Conservation (phyloP, 345 rosid genomes). For the Chamaenerion angustifolium region DNA sequence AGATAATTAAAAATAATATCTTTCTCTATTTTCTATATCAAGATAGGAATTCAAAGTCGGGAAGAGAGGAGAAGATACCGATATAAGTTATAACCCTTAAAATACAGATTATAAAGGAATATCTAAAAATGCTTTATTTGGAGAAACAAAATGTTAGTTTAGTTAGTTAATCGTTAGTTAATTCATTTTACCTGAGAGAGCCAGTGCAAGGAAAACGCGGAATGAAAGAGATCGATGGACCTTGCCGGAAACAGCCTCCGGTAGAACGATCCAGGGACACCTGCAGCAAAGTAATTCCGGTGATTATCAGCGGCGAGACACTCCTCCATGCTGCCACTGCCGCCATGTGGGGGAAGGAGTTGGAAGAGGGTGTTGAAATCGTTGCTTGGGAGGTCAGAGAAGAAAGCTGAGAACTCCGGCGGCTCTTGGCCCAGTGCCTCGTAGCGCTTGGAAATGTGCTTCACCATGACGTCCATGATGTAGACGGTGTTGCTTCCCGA, state of each 20-base stretch:
- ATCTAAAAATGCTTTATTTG: no score
- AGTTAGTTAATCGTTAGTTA: no score
- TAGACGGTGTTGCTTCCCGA: slow-evolving; percentile 63
- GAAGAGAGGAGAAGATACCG: no score
- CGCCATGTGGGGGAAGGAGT: slow-evolving; percentile 56
- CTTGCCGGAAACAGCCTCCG: slow-evolving; percentile 70
- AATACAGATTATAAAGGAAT: no score
- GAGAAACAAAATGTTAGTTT: no score
- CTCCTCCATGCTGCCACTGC: slow-evolving; percentile 77
- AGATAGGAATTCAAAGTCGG: no score
- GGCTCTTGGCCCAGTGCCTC: slow-evolving; percentile 36
- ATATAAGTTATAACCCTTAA: no score
- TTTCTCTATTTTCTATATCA: no score
- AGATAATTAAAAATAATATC: not conserved
- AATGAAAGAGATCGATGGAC: slow-evolving; percentile 71
- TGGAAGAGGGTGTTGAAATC: slow-evolving; percentile 95
- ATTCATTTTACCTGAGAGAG: no score
- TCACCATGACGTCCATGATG: slow-evolving; percentile 55
- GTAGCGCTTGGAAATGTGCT: slow-evolving; percentile 62
- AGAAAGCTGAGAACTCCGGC: slow-evolving; percentile 78
- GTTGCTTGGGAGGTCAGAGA: slow-evolving; percentile 87
- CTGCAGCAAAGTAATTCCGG: slow-evolving; percentile 71
- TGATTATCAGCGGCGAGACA: slow-evolving; percentile 60
- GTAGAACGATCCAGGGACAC: slow-evolving; percentile 84
- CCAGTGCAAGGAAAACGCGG: slow-evolving; percentile 93